Evolutionary conservation across 2,329 filamentous ascomycete genomes (phyloP), one percentile per base, ranked within the genome.

Genomic region (Chaetomium globosum): DNA sequence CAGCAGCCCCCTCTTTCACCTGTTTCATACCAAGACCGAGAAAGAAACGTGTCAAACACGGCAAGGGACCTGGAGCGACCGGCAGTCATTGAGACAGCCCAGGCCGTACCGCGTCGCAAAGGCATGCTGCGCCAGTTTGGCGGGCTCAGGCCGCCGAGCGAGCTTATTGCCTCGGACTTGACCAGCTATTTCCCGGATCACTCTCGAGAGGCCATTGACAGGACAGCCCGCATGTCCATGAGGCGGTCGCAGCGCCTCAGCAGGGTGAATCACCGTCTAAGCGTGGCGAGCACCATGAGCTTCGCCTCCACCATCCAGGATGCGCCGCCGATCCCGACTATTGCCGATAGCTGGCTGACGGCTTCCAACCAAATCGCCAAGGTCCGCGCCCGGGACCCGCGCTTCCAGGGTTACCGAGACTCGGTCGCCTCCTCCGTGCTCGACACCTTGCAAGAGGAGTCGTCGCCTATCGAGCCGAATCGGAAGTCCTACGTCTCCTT

Each of bases 121-220:
- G 80, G 78, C 33, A 82, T 87, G 31, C 81, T 93, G 54, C 88
- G 90, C 69, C 89, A 90, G 69, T 98, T 98, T 78, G 95, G 96
- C 73, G 94, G 94, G 39, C 88, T 95, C 69, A 85, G 95, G 71
- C 95, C 95, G 21, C 95, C 95, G 1, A 98, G 94, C 79, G 95
- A 99, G 80, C 86, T 99, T 75, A 99, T 99, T 74, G 94, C 94
- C 30, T 96, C 95, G 26, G 95, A 99, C 75, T 82, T 99, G 66
- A 95, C 92, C 1, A 96, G 93, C 0, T 99, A 98, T 81, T 99
- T 99, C 83, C 95, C 95, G 0, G 93, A 96, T 73, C 94, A 98
- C 73, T 88, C 93, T 58, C 89, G 92, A 63, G 93, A 97, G 75
- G 92, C 96, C 72, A 97, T 99, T 75, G 95, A 98, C 77, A 90